phyloP scores from a whole-genome alignment of 768 basidiomycete genomes.

The Kwoniella shandongensis region DNA sequence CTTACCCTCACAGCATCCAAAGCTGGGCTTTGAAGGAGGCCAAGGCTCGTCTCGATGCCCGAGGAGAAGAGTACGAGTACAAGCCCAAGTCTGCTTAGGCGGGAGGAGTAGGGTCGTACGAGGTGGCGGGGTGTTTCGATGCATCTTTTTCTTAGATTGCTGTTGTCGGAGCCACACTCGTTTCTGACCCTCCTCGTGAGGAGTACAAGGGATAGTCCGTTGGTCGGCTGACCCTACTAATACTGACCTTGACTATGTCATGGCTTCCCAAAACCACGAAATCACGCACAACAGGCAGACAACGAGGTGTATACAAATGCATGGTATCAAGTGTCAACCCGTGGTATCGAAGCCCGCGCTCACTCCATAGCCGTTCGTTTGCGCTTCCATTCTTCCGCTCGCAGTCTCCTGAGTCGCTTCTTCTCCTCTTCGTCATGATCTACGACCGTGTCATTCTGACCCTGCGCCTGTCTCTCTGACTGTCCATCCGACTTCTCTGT shows the following conservation, averaged over 20 bases:
- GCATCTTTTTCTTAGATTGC: constrained; percentile 3
- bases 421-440: constrained; percentile 14
- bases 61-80: constrained; percentile 87
- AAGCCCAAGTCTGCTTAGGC: constrained; percentile 56
- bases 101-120: background rate
- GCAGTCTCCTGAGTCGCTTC: constrained; percentile 10
- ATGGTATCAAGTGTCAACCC: background rate
- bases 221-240: too few relatives aligned
- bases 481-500: background rate
- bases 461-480: too few relatives aligned
- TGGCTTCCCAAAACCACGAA: too few relatives aligned
- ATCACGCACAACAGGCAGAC: background rate
- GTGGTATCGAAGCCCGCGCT: background rate
- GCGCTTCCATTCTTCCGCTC: constrained; percentile 21
- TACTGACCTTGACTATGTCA: too few relatives aligned
- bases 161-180: too few relatives aligned
- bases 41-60: constrained; percentile 82
- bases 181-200: too few relatives aligned
- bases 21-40: constrained; percentile 90
- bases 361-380: constrained; percentile 11
- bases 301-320: constrained; percentile 1
- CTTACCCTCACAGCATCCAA: constrained; percentile 66
- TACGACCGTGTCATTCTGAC: background rate
- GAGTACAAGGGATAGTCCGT: too few relatives aligned
- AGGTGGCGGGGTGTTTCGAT: background rate